phyloP scores from a whole-genome alignment of 306 rosid species.

The Corylus avellana region DNA sequence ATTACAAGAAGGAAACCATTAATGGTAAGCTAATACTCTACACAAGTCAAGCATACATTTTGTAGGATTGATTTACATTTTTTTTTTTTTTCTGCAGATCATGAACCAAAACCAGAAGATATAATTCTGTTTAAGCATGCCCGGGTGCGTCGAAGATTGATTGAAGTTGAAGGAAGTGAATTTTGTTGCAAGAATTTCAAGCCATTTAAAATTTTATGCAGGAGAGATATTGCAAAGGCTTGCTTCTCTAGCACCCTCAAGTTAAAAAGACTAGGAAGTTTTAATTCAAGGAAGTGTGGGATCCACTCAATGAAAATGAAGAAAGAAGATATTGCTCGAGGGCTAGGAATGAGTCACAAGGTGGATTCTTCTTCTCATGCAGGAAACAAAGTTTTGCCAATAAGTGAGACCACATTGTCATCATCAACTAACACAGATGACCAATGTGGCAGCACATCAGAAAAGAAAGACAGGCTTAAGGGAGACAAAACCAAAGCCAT shows the following conservation, averaged over 20 bases:
- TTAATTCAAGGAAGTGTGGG: constrained; percentile 32
- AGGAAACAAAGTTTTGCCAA: constrained; percentile 75
- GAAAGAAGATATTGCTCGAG: constrained; percentile 53
- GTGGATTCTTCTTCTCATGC: constrained; percentile 45
- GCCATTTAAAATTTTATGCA: constrained; percentile 39
- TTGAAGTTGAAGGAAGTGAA: constrained; percentile 35
- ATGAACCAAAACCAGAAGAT: constrained; percentile 39
- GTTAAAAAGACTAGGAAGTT: constrained; percentile 39
- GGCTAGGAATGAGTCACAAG: constrained; percentile 40
- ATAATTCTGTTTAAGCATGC: constrained; percentile 32
- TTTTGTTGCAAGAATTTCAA: constrained; percentile 43
- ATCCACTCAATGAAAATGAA: constrained; percentile 54
- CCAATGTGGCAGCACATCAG: constrained; percentile 29
- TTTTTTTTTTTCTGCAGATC: constrained; percentile 32
- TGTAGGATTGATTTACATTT: neutral
- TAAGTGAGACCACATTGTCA: constrained; percentile 54
- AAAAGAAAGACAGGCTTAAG: constrained; percentile 42
- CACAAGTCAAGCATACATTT: neutral
- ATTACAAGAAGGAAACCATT: constrained; percentile 30
- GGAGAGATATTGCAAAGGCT: constrained; percentile 52
- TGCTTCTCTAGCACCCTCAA: constrained; percentile 52
- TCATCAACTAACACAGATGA: constrained; percentile 33
- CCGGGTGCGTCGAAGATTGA: constrained; percentile 33
- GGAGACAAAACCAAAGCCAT: constrained; percentile 53
- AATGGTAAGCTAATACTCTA: constrained; percentile 41